Evolutionary conservation across 345 rosid genomes (phyloP), one percentile per base, ranked within the genome.

Genomic region (Salix caprea): DNA sequence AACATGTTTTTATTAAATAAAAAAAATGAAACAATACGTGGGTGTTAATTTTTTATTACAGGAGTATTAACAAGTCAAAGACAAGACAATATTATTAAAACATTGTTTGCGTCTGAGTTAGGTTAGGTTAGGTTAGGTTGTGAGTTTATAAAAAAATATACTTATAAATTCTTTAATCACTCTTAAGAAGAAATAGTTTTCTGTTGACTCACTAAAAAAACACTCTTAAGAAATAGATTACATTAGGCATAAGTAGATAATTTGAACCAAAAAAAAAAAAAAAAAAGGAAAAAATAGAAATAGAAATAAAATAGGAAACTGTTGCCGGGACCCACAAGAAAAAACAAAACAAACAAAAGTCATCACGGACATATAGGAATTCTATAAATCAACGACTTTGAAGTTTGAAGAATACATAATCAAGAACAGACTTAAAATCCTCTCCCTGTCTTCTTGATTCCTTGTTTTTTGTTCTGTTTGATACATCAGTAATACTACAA

Each of bases 201-300:
- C 46, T 42, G 46, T 42, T 50, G 19, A 48, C 54, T 5, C 16
- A 48, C 21, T 5, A 48, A 15, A 15, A 48, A 48, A 48, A 15
- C 16, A 16, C 19, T 14, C 19, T 48, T 14, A 48, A 4, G 6
- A 4, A 16, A 48, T 0, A 48, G 4, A 48, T 5, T 5, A 48
- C 54, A 48, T 16, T 37, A 37, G 40, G 40, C 8, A 1, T 7
- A 7, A 37, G 40, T 37, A 7, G 40, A 37, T 37, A 7, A 37
- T 39, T 39, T 39, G 40, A 48, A 48, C 0, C 5, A 48, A 5
- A 34, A 34, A 0, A 52, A 18, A 6, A 15, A 48, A 0, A 48
- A 0, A 15, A 16, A 0, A 2, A 0, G 2, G 2, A 9, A 7
- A 7, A 7, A 52, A 52, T 7, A 0, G n/a, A 54, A 2, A 21